These are phyloP conservation scores for Tulasnella sp. DNA, from an alignment of 768 basidiomycete species.

Conservation along the genomic window DNA sequence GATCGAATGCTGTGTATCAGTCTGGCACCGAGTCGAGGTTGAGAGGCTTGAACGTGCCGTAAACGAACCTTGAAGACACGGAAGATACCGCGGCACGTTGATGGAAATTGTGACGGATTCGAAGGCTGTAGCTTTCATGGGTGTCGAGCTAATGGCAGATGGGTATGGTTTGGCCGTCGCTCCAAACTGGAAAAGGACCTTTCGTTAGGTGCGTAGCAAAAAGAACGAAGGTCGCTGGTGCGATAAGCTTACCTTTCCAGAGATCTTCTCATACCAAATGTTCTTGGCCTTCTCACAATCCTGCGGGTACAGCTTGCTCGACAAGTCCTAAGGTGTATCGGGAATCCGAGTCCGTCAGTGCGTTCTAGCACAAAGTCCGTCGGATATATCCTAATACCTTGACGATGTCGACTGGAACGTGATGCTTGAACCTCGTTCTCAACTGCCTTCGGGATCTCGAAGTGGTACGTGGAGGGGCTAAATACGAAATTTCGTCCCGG, in stretches of 20 bases:
- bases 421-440: constrained; percentile 44
- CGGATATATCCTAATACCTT: too few relatives aligned
- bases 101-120: constrained; percentile 54
- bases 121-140: constrained; percentile 44
- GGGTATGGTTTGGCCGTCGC: not conserved
- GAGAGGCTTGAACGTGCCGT: too few relatives aligned
- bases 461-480: not conserved
- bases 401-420: too few relatives aligned
- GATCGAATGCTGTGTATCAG: too few relatives aligned
- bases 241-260: constrained; percentile 45
- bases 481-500: too few relatives aligned
- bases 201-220: too few relatives aligned
- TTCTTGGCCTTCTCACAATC: constrained; percentile 38
- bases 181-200: not conserved
- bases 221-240: not conserved
- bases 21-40: too few relatives aligned
- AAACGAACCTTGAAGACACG: constrained; percentile 48
- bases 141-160: not conserved
- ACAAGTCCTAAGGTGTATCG: constrained; percentile 43
- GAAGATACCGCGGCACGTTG: constrained; percentile 57
- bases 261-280: constrained; percentile 50
- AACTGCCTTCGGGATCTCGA: constrained; percentile 44
- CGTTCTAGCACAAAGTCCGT: constrained; percentile 52
- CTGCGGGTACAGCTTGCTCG: constrained; percentile 45
- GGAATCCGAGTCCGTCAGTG: constrained; percentile 47